Base-by-base conservation (phyloP, 2,329 filamentous ascomycete species). In the Clarireedia monteithiana region DNA sequence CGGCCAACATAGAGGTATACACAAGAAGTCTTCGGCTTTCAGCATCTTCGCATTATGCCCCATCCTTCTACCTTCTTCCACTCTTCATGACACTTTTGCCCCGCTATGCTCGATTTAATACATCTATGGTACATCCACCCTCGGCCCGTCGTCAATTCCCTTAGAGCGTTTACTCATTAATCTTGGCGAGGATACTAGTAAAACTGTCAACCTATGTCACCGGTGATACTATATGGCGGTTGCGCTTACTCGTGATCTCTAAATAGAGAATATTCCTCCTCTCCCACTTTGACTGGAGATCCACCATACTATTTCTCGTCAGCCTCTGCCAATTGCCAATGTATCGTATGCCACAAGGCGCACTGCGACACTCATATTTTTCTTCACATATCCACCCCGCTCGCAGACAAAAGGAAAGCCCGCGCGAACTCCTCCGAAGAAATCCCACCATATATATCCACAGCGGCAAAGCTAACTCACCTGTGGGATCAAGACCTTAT, bases 181-280 rank as follows among this genome's bases (percentile, higher is more conserved):
- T 96, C 87, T 97, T 99, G 74, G 94, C 94, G 60, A 99, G 84
- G 66, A 99, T 89, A 74, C 92, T 96, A 67, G 26, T 24, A n/a
- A 42, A 17, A 15, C 15, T 42, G 39, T 42, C 39, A 40, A 10
- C n/a, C 20, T 4, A n/a, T n/a, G 45, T 57, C 36, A 59, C 51
- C 53, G 17, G 24, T 10, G 17, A 24, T 30, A 26, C 15, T 48
- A 38, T 52, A 34, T 17, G 30, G 30, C 30, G 26, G 15, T 17
- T 63, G 46, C 52, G 87, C 91, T 77, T 85, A 97, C 92, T 99
- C 94, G 79, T 91, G 88, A 76, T 99, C 94, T 69, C 94, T 84
- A 87, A 96, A 99, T 63, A 99, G 84, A 62, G 88, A 85, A 80
- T 84, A 97, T 78, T 99, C 94, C 66, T 97, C 91, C 68, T 99